Base-by-base conservation (phyloP, 2,329 filamentous ascomycete genomes). In the Kalaharituber pfeilii region DNA sequence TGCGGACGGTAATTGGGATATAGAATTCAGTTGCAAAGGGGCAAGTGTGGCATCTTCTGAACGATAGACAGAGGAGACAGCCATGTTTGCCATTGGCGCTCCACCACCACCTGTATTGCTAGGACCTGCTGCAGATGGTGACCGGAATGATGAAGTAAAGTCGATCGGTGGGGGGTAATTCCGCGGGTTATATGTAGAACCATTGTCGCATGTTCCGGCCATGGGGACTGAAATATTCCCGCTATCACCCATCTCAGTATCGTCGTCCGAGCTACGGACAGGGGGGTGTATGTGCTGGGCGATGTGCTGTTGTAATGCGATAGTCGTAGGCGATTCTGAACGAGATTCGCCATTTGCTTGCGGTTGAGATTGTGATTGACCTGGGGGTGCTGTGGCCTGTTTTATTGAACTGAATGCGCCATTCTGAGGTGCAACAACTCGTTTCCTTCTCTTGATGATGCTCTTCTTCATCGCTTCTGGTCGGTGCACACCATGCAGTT, bases 391-490 rank as follows among this genome's bases (percentile, higher is more conserved):
- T 49, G 57, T 51, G 26, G 57, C 50, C n/a, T 53, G 53, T 51
- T 54, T 58, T n/a, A 47, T 47, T 5, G 54, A 51, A 11, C 68
- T 68, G 49, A 72, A 72, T 52, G 70, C 68, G 54, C 73, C 73
- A 53, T 71, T 68, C 25, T 78, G 72, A 18, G 84, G 86, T 18
- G 89, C 88, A 44, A 96, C 88, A 5, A 96, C 87, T 56, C 91
- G 81, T 73, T 96, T 96, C 57, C 91, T 77, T 58, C 91, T 79
- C 69, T 98, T 96, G 67, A 98, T 98, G 25, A 94, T 84, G 2
- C 86, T 84, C 68, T 95, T 96, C 69, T 96, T 98, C 91, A 98
- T 96, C n/a, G 86, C 86, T 4, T 91, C 86, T 0, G 91, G 91
- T 42, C 91, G 78, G 68, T 95, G 89, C 27, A 87, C 81, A 53